Conservation (phyloP, 495 filamentous ascomycete genomes). For the Aspergillus sparsus region DNA sequence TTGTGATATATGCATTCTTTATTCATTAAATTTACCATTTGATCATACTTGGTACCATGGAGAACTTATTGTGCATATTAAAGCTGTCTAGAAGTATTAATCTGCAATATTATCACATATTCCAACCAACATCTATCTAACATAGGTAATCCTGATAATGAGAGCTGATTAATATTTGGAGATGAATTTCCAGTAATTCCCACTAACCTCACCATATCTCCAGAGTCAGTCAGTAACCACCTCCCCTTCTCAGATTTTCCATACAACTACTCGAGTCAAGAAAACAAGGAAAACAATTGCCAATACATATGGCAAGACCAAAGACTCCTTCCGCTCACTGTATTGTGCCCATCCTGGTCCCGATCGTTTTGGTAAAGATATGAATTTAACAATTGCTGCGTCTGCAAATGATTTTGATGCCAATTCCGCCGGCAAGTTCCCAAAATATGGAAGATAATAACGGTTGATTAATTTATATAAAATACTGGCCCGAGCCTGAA, state of each 20-base stretch:
- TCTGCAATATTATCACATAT: too few species aligned
- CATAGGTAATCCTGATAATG: too few species aligned
- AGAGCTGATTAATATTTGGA: too few species aligned
- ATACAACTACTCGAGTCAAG: background rate
- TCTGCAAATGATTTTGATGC: constrained; percentile 23
- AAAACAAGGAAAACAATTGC: background rate
- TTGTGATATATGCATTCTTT: background rate
- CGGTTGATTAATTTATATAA: constrained; percentile 17
- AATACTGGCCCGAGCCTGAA: constrained; percentile 24
- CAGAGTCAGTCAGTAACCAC: too few species aligned
- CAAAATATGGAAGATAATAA: constrained; percentile 20
- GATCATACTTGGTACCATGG: too few species aligned
- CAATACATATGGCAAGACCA: background rate
- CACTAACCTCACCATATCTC: too few species aligned
- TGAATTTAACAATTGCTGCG: constrained; percentile 5
- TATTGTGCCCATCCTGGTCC: constrained; percentile 16
- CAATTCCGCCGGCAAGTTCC: constrained; percentile 21
- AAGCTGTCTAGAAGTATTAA: too few species aligned
- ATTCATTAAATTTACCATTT: too few species aligned
- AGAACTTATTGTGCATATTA: too few species aligned
- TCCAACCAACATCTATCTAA: too few species aligned
- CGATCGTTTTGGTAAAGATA: constrained; percentile 9
- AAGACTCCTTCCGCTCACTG: background rate
- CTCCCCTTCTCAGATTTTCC: too few species aligned
- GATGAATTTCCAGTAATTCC: too few species aligned